phyloP scores from a whole-genome alignment of 129 eudicot genomes.

The Gnaphalium uliginosum region DNA sequence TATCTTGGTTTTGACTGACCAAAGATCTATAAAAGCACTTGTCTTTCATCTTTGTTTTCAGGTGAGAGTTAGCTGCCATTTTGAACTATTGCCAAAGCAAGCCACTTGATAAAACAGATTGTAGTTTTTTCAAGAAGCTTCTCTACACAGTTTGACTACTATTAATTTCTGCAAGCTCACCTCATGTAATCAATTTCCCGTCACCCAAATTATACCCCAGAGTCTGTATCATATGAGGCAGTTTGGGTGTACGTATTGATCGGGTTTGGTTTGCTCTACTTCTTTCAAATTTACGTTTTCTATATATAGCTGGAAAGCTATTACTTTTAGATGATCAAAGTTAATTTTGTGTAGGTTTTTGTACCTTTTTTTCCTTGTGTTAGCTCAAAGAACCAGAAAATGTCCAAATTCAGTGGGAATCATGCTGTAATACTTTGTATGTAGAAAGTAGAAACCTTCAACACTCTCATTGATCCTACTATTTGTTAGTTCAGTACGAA shows the following conservation, averaged over 20 bases:
- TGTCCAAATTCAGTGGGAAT: not conserved
- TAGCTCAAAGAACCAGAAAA: not conserved
- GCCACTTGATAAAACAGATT: not conserved
- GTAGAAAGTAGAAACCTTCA: not conserved
- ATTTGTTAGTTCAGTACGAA: too few species aligned
- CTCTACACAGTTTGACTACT: too few species aligned
- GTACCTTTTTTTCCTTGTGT: not conserved
- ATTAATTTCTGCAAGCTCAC: slow-evolving; percentile 32
- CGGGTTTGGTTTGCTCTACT: slow-evolving; percentile 78
- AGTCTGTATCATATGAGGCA: slow-evolving; percentile 60
- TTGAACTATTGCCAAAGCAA: slow-evolving; percentile 6
- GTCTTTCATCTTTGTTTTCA: slow-evolving; percentile 25
- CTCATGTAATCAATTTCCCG: slow-evolving; percentile 66
- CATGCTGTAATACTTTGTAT: not conserved
- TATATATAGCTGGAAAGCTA: not conserved
- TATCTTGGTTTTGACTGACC: not conserved
- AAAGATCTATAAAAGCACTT: not conserved
- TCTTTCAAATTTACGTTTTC: slow-evolving; percentile 17
- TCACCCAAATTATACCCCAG: slow-evolving; percentile 83
- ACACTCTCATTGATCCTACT: too few species aligned
- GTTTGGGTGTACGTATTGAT: slow-evolving; percentile 73
- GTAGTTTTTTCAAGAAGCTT: slow-evolving; percentile 15
- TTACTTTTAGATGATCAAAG: not conserved
- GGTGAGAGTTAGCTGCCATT: not conserved
- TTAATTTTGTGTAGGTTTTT: not conserved